Evolutionary conservation across 176 grass and related monocot genomes (phyloP), one percentile per base, ranked within the genome.

Genomic region (Oryza brachyantha): DNA sequence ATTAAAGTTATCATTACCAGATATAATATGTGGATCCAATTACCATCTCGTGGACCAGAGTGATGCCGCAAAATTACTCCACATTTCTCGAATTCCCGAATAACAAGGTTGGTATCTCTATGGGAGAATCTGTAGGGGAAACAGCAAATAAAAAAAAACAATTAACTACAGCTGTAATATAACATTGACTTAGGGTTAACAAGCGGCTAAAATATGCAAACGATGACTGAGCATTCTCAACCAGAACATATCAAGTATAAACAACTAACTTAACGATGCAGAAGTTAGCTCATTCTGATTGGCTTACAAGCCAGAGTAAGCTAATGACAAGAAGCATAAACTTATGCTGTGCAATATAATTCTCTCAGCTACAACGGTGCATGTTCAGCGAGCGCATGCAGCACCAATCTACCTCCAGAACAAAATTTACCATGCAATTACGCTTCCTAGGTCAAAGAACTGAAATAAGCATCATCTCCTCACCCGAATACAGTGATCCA

Each of bases 401-500:
- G 31, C 29, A 65, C 40, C 27, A 76, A 72, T 26, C 13, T 64
- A 76, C 10, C 52, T 25, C 55, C 12, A 82, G 10, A 72, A 59
- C 64, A 32, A 38, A 84, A 68, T 78, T 48, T 59, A 87, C 14
- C 61, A 29, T 24, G 43, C 38, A 12, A 45, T 58, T 17, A 52
- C 3, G 19, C 22, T 2, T 62, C 48, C 1, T 28, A 61, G 7
- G 27, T 3, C 42, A 76, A 85, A 46, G 13, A 73, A 70, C 2
- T 52, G 54, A 81, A 62, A 5, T 17, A 68, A 10, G 31, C 39
- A 75, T 9, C 10, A 11, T 89, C 22, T 69, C 5, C 88, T 86
- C 64, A 98, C 95, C 95, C 92, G 72, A 95, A 99, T 14, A 99
- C 92, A 65, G 92, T 95, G 70, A 99, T 76, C 96, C 96, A 99